Percentiles rank a stretch among this genome's conserved stretches.
Conservation (phyloP, 148 eudicot genomes). For the Arctostaphylos glauca region DNA sequence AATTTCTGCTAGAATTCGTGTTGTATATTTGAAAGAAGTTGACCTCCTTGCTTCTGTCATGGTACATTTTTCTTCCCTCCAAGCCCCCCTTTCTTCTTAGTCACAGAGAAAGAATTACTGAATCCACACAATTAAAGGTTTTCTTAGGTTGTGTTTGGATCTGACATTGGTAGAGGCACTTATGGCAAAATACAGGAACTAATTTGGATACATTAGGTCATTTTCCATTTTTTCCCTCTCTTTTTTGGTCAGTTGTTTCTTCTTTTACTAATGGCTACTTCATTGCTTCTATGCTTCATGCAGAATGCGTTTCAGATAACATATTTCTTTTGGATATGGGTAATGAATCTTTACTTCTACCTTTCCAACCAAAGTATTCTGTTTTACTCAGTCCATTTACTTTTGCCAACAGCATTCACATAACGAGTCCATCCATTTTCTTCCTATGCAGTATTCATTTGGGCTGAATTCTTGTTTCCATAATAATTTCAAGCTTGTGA, state of each 20-base stretch:
- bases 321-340: conserved; percentile 91
- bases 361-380: background rate
- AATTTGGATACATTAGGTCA: background rate
- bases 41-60: too few species aligned
- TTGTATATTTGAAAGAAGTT: too few species aligned
- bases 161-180: too few species aligned
- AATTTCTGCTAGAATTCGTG: too few species aligned
- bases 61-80: too few species aligned
- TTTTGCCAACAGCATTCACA: too few species aligned
- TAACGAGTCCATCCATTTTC: background rate
- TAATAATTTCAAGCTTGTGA: conserved; percentile 29
- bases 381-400: too few species aligned
- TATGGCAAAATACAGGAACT: background rate
- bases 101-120: too few species aligned
- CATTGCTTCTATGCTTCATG: conserved; percentile 16
- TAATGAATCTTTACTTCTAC: conserved; percentile 23
- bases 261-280: conserved; percentile 1
- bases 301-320: conserved; percentile 98
- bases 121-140: too few species aligned
- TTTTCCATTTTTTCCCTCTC: background rate
- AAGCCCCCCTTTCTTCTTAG: too few species aligned
- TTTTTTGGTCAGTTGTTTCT: background rate
- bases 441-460: conserved; percentile 62
- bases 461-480: conserved; percentile 71
- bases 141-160: too few species aligned